phyloP scores from a whole-genome alignment of 1,139 yeast genomes.

The Protomyces inundatus region DNA sequence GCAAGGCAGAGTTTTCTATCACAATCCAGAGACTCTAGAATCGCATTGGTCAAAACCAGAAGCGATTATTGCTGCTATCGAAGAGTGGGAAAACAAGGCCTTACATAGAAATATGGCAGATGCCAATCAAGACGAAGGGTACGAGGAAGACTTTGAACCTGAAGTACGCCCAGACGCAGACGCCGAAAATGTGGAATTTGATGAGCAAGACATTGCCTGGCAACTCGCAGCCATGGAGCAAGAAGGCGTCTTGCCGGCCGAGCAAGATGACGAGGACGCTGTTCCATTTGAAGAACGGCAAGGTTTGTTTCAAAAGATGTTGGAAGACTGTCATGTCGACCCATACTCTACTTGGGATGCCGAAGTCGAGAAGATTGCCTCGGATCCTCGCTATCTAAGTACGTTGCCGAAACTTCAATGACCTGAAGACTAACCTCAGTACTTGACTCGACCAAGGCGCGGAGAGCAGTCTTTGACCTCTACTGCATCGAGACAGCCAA shows the following conservation, averaged over 20 bases:
- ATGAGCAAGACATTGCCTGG: slow-evolving; percentile 32
- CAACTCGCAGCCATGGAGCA: slow-evolving; percentile 32
- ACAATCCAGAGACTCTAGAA: slow-evolving; percentile 38
- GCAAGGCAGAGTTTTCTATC: slow-evolving; percentile 47
- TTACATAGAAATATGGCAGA: slow-evolving; percentile 3
- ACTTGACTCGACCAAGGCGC: slow-evolving; percentile 39
- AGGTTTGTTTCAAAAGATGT: slow-evolving; percentile 33
- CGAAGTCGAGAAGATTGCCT: slow-evolving; percentile 43
- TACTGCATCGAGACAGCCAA: slow-evolving; percentile 41
- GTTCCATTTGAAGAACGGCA: slow-evolving; percentile 29
- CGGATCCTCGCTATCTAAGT: slow-evolving; percentile 42
- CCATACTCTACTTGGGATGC: slow-evolving; percentile 49
- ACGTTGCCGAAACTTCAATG: background rate
- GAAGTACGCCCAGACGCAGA: slow-evolving; percentile 31
- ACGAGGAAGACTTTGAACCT: slow-evolving; percentile 28
- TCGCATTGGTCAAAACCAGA: slow-evolving; percentile 44
- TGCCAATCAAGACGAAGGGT: slow-evolving; percentile 4
- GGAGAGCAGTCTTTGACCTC: slow-evolving; percentile 43
- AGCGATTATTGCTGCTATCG: slow-evolving; percentile 37
- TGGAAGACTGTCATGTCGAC: slow-evolving; percentile 38
- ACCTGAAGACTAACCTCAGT: background rate
- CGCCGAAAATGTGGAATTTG: slow-evolving; percentile 30
- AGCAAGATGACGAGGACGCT: slow-evolving; percentile 27
- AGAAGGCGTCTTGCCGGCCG: slow-evolving; percentile 26
- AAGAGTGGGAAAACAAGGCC: slow-evolving; percentile 1